These are phyloP conservation scores for Kwoniella botswanensis DNA, from an alignment of 768 basidiomycete genomes.

Conservation along the genomic window DNA sequence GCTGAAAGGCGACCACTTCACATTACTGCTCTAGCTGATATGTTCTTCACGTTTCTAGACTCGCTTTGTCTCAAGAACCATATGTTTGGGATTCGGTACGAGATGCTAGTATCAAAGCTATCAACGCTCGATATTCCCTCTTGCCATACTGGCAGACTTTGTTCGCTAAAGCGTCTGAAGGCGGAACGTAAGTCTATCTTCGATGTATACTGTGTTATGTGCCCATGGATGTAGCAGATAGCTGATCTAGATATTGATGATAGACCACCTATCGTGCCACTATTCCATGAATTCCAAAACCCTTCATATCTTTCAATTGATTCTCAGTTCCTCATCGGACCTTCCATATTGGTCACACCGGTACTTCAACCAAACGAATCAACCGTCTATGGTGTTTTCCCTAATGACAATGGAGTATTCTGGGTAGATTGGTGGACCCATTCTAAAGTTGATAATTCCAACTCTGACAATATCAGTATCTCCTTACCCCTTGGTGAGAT, in stretches of 20 bases:
- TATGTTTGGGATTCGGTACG: constrained; percentile 82
- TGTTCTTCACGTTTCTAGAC: background rate
- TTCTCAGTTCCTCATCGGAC: constrained; percentile 72
- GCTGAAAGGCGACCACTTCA: too few relatives aligned
- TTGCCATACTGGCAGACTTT: constrained; percentile 71
- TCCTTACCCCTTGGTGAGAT: constrained; percentile 70
- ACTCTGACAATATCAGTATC: constrained; percentile 16
- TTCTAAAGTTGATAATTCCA: constrained; percentile 61
- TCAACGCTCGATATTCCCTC: constrained; percentile 71
- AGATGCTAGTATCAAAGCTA: constrained; percentile 72
- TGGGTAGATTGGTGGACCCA: constrained; percentile 49
- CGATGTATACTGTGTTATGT: background rate
- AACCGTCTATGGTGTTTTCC: constrained; percentile 65
- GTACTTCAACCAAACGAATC: constrained; percentile 72
- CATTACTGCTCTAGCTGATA: too few relatives aligned
- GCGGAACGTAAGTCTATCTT: constrained; percentile 38
- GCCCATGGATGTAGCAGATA: background rate
- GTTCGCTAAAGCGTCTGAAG: constrained; percentile 36
- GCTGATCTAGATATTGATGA: background rate
- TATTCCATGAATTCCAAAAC: constrained; percentile 80
- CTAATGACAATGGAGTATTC: constrained; percentile 29
- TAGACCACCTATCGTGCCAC: constrained; percentile 70
- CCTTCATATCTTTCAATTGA: constrained; percentile 60
- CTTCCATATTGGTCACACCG: constrained; percentile 75
- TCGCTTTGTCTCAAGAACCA: constrained; percentile 66